Evolutionary conservation across 306 rosid genomes (phyloP).

Genomic region (Trichosanthes cucumerina): DNA sequence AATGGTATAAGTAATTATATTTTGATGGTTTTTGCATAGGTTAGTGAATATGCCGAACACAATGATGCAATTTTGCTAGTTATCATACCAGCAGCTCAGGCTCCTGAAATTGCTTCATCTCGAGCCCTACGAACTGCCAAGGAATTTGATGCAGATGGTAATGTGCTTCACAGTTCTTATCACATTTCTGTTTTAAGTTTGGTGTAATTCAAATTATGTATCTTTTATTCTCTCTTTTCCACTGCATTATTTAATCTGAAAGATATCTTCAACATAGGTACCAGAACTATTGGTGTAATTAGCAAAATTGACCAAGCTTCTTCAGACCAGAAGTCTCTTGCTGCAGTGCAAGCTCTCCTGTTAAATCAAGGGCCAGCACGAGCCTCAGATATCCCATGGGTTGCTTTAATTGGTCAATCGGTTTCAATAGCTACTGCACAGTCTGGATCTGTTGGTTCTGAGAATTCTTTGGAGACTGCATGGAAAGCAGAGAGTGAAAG

Average conservation of each 20-base stretch:
- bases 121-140: slow-evolving; percentile 73
- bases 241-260: slow-evolving; percentile 1
- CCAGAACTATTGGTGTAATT: slow-evolving; percentile 80
- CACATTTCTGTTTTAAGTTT: not conserved
- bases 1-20: slow-evolving; percentile 4
- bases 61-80: slow-evolving; percentile 86
- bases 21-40: slow-evolving; percentile 38
- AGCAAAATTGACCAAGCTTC: slow-evolving; percentile 98
- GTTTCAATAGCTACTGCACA: slow-evolving; percentile 89
- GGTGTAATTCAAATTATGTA: not conserved
- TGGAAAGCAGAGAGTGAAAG: slow-evolving; percentile 99
- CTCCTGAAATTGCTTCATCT: slow-evolving; percentile 79
- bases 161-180: not conserved
- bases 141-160: slow-evolving; percentile 88
- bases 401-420: slow-evolving; percentile 91
- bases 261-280: slow-evolving; percentile 39
- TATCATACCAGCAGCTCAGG: slow-evolving; percentile 84
- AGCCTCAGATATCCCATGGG: slow-evolving; percentile 84
- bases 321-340: slow-evolving; percentile 71
- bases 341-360: slow-evolving; percentile 92
- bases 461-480: slow-evolving; percentile 89
- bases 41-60: slow-evolving; percentile 85
- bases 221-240: slow-evolving; percentile 8
- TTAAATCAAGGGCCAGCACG: slow-evolving; percentile 82
- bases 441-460: slow-evolving; percentile 87